A percentile compares a stretch with the other conserved stretches of the same genome.
These are phyloP conservation scores for Russula sp. DNA, from an alignment of 768 basidiomycete genomes.

Conservation along the genomic window DNA sequence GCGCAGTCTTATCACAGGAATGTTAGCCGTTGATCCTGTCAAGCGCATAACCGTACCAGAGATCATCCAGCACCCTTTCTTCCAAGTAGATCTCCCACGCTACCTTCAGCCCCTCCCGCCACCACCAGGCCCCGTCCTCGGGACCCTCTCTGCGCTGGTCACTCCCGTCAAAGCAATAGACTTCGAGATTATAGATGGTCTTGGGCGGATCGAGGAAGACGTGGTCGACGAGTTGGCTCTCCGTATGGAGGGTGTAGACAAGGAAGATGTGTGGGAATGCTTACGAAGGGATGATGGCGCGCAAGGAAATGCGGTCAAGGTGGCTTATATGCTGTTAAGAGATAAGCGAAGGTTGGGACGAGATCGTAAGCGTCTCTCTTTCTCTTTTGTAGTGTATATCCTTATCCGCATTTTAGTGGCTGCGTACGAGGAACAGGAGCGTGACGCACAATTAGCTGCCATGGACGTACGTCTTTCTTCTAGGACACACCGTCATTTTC, in stretches of 20 bases:
- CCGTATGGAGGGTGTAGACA: conserved; percentile 66
- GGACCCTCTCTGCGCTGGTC: conserved; percentile 66
- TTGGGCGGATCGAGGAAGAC: conserved; percentile 89
- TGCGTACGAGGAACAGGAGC: conserved; percentile 78
- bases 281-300: conserved; percentile 77
- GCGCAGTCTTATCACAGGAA: conserved; percentile 68
- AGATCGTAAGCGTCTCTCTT: conserved; percentile 58
- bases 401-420: conserved; percentile 45
- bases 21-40: conserved; percentile 93
- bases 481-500: conserved; percentile 3
- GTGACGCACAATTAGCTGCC: conserved; percentile 70
- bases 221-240: conserved; percentile 77
- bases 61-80: conserved; percentile 88
- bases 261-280: conserved; percentile 85
- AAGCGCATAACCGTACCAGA: conserved; percentile 92
- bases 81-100: conserved; percentile 73
- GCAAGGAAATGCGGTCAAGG: conserved; percentile 90
- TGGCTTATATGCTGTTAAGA: conserved; percentile 89
- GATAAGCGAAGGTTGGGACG: conserved; percentile 82
- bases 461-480: conserved; percentile 60
- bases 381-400: conserved; percentile 20
- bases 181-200: conserved; percentile 83
- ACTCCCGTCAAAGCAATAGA: conserved; percentile 59
- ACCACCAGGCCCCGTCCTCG: conserved; percentile 68
- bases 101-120: conserved; percentile 85